Percentiles rank a stretch among this genome's conserved stretches.
phyloP scores from a whole-genome alignment of 2,329 filamentous ascomycete genomes.

The Fusarium continuum region DNA sequence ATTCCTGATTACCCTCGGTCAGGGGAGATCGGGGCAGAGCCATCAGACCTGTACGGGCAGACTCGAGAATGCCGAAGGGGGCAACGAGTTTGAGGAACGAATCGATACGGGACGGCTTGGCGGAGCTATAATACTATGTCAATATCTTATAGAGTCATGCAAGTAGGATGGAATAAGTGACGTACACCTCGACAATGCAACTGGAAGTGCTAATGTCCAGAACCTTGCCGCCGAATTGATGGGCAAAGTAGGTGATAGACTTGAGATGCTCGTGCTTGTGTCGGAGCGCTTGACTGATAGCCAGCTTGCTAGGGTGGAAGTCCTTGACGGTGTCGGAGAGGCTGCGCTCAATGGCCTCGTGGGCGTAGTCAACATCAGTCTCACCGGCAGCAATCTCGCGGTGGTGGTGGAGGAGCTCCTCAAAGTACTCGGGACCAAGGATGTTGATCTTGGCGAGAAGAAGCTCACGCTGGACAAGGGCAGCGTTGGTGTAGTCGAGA shows the following conservation, averaged over 20 bases:
- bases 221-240: slow-evolving; percentile 98
- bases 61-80: slow-evolving; percentile 96
- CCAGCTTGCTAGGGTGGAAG: slow-evolving; percentile 90
- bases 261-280: slow-evolving; percentile 98
- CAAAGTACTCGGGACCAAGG: slow-evolving; percentile 96
- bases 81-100: slow-evolving; percentile 96
- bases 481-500: slow-evolving; percentile 91
- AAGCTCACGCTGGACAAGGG: slow-evolving; percentile 94
- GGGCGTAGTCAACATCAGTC: slow-evolving; percentile 55
- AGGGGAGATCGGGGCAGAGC: slow-evolving; percentile 93
- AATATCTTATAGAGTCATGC: slow-evolving; percentile 23
- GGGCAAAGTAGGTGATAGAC: slow-evolving; percentile 94
- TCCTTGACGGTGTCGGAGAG: slow-evolving; percentile 66
- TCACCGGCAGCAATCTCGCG: slow-evolving; percentile 77
- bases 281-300: slow-evolving; percentile 86
- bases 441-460: slow-evolving; percentile 97
- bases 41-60: slow-evolving; percentile 95
- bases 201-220: slow-evolving; percentile 98
- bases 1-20: slow-evolving; percentile 75
- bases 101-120: slow-evolving; percentile 92
- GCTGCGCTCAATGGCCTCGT: slow-evolving; percentile 50
- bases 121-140: slow-evolving; percentile 67
- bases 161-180: slow-evolving; percentile 35
- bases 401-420: slow-evolving; percentile 95
- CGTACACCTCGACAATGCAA: slow-evolving; percentile 97